Conservation (phyloP, 331 rosid genomes). For the Erythrophleum ivorense region DNA sequence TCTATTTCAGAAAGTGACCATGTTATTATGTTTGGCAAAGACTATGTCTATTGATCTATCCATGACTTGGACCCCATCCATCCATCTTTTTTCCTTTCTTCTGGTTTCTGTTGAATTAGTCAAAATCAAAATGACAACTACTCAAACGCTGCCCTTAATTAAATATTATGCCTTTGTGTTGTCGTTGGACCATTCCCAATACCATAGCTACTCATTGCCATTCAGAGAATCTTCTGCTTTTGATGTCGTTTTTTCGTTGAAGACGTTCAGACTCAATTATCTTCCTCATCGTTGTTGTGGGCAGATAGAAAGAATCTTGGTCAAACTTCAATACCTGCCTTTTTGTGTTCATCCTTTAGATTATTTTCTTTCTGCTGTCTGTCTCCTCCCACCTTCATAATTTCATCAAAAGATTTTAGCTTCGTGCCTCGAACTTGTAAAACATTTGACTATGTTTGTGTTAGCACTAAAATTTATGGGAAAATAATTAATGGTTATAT, state of each 20-base stretch:
- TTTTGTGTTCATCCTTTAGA: neutral
- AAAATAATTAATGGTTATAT: no score
- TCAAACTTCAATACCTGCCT: neutral
- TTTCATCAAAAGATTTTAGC: neutral
- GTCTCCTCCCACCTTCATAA: neutral
- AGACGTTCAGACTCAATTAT: neutral
- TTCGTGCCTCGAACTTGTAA: neutral
- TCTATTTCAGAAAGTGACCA: neutral
- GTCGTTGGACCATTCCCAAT: slow-evolving; percentile 7
- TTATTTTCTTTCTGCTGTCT: neutral
- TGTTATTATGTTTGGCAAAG: slow-evolving; percentile 7
- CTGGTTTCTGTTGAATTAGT: slow-evolving; percentile 12
- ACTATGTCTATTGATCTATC: neutral
- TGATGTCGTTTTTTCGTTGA: neutral
- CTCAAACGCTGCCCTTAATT: neutral
- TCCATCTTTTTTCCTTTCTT: neutral
- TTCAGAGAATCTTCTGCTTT: neutral
- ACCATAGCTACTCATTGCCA: neutral
- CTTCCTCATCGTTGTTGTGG: neutral
- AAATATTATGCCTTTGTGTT: neutral
- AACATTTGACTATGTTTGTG: neutral
- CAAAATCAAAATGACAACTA: slow-evolving; percentile 15
- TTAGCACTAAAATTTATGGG: no score
- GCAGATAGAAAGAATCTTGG: neutral
- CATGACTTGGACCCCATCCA: slow-evolving; percentile 10